Evolutionary conservation across 345 rosid species (phyloP), one percentile per base, ranked within the genome.

Genomic region (Litchi chinensis): DNA sequence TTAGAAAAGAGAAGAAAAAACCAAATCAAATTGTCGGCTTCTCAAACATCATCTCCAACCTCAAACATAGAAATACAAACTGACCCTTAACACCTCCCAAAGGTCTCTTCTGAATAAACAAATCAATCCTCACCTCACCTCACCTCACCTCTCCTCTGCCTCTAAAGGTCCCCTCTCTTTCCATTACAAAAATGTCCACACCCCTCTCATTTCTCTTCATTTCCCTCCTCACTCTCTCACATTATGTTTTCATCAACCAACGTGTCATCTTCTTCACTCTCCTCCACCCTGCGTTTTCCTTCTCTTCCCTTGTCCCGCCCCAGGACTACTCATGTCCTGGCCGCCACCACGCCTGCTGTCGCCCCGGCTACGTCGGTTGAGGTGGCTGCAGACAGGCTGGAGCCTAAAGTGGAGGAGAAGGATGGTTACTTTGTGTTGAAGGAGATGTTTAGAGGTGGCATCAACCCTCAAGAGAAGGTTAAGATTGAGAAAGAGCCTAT

Each of bases 401-500:
- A 93, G 81, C 95, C 97, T 0, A 89, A 94, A 75, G 97, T 95
- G 73, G 95, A 92, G 76, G 88, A 90, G 84, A 88, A 57, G 76
- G 91, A 90, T 81, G 97, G 97, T 9, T 95, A 82, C 77, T 93
- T 85, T 71, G 87, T 92, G 63, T 87, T 95, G 83, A 95, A 93
- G 86, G 97, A 95, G 87, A 93, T 92, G 83, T 95, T 92, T 68
- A 87, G 98, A 7, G 75, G 82, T 74, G 97, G 99, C 5, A 89
- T 95, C 26, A 95, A 92, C 64, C 98, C 98, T 26, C 95, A 85
- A 68, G 99, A 93, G 87, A 95, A 93, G 82, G 84, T 92, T 46
- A 95, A 95, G 92, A 84, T 95, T 63, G 94, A 86, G 88, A 92
- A 77, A 57, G 97, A 95, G 13, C 98, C 99, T 4, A 89, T 95